Evolutionary conservation across 345 rosid genomes (phyloP).

Genomic region (Turnera subulata): DNA sequence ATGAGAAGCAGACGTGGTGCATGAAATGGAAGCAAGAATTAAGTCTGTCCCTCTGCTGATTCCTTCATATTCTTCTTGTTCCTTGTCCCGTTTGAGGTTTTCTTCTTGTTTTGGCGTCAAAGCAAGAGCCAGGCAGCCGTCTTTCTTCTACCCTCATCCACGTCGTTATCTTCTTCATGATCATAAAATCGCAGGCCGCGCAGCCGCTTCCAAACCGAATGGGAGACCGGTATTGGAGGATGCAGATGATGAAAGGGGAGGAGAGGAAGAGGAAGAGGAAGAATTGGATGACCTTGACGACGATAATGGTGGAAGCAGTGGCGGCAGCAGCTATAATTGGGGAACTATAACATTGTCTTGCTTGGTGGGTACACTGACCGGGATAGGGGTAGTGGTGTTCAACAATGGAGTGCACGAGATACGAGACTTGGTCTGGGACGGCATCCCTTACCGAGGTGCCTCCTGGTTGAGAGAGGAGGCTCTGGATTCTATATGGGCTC

Average conservation of each 20-base stretch:
- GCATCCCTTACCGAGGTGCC: constrained; percentile 78
- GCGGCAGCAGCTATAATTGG: constrained; percentile 23
- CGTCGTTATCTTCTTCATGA: not conserved
- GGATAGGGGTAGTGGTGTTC: constrained; percentile 75
- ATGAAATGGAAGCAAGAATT: no score
- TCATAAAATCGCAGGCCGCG: not conserved
- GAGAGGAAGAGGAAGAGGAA: not conserved
- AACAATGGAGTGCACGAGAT: constrained; percentile 68
- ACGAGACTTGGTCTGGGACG: constrained; percentile 88
- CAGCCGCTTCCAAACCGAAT: not conserved
- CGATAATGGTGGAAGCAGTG: not conserved
- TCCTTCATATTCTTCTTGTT: constrained; percentile 1
- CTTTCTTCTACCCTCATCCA: not conserved
- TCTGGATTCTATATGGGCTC: constrained; percentile 46
- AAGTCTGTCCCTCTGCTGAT: not conserved
- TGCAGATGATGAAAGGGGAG: not conserved
- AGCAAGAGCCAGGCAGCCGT: no score
- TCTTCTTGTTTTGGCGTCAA: no score
- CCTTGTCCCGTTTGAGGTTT: not conserved
- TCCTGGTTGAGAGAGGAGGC: constrained; percentile 80
- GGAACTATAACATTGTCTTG: constrained; percentile 49
- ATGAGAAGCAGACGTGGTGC: no score
- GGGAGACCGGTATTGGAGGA: not conserved
- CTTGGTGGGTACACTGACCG: constrained; percentile 68
- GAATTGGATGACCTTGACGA: no score